Evolutionary conservation across 176 grass and related monocot genomes (phyloP), one percentile per base, ranked within the genome.

Genomic region (Pontederia paniculata): DNA sequence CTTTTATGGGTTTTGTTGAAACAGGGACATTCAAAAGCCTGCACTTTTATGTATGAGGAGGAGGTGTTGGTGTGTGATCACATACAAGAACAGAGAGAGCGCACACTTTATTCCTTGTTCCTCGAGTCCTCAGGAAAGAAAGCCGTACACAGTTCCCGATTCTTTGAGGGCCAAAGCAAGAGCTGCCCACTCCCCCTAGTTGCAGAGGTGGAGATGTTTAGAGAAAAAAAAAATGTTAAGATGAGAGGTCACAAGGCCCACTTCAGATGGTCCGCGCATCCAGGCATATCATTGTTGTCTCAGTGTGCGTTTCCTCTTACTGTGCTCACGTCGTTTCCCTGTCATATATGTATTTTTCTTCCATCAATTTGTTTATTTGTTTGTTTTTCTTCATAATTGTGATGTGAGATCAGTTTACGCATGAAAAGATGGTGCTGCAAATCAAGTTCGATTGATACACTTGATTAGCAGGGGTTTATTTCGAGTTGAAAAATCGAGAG

Each of bases 61-160:
- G 46, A 41, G 28, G 28, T 37, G 23, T 44, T 13, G 41, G 59
- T 48, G 48, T 49, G 13, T 42, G 12, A 23, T 28, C 37, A 37
- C 28, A 37, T 5, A 55, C 19, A 71, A 28, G 28, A 20, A 37
- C 28, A 37, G 28, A 37, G 28, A 44, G 21, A 21, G 21, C 46
- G 60, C 69, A 21, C 83, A 49, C 88, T 94, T 94, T 88, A 88
- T 94, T 94, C 83, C 88, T 78, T 83, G 80, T 94, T 80, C 83
- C 83, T 94, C 78, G 80, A 94, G 83, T 94, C 83, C 43, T 58
- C n/a, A 77, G 44, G 76, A 81, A 84, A 83, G 83, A 94, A 37
- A 54, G 69, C 89, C 89, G 81, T 95, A 95, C 89, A 88, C 81
- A 77, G 84, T 95, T 95, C 84, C 84, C 81, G 66, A 88, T 88